Percentiles rank a stretch among this genome's conserved stretches.
phyloP scores from a whole-genome alignment of 176 grass and related monocot species.

The Themeda triandra region DNA sequence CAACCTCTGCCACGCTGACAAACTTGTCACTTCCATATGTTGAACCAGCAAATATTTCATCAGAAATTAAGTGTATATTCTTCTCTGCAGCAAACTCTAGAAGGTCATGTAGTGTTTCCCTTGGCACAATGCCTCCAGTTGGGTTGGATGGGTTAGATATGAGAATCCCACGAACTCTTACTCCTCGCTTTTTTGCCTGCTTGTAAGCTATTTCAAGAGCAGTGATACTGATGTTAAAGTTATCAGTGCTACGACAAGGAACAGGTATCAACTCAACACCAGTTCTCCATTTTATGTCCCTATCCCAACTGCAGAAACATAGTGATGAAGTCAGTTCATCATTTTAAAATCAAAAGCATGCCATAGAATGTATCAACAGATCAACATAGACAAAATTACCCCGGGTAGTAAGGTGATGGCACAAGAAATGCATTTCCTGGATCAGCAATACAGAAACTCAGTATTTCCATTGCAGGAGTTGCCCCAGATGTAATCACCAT shows the following conservation, averaged over 20 bases:
- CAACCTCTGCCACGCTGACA: conserved; percentile 65
- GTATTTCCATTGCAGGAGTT: conserved; percentile 86
- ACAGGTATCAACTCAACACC: conserved; percentile 88
- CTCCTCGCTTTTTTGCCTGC: conserved; percentile 81
- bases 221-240: conserved; percentile 76
- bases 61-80: conserved; percentile 96
- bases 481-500: conserved; percentile 88
- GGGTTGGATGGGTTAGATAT: conserved; percentile 91
- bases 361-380: not conserved
- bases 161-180: conserved; percentile 86
- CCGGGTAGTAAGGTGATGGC: conserved; percentile 96
- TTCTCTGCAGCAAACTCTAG: conserved; percentile 73
- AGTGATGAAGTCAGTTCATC: not conserved
- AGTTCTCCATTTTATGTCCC: conserved; percentile 87
- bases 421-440: conserved; percentile 96
- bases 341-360: not conserved
- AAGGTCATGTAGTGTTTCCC: conserved; percentile 67
- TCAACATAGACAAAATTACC: conserved; percentile 39
- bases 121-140: conserved; percentile 72
- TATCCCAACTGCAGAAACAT: conserved; percentile 67
- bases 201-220: conserved; percentile 86
- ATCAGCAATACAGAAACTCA: conserved; percentile 93
- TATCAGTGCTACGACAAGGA: conserved; percentile 89
- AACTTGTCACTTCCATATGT: conserved; percentile 60
- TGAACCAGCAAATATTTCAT: conserved; percentile 95